Conservation (phyloP, 768 basidiomycete species). For the Hortiboletus flavorubellus region DNA sequence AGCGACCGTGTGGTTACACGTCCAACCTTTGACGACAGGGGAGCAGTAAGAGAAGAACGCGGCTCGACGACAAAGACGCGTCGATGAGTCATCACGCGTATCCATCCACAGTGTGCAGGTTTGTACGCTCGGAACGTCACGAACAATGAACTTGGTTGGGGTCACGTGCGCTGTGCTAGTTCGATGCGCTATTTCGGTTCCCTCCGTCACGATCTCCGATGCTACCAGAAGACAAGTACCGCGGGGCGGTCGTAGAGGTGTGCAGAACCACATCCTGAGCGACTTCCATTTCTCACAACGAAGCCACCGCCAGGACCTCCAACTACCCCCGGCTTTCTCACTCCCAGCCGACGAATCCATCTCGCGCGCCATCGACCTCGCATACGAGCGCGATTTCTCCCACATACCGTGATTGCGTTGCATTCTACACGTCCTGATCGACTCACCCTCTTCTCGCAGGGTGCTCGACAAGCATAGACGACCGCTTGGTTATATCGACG, state of each 20-base stretch:
- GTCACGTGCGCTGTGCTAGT: not conserved
- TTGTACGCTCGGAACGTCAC: too few relatives aligned
- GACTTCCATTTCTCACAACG: not conserved
- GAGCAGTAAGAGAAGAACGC: too few relatives aligned
- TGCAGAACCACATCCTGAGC: not conserved
- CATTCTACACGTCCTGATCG: not conserved
- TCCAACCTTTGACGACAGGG: too few relatives aligned
- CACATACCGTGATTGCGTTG: conserved; percentile 70
- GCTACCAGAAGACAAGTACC: conserved; percentile 53
- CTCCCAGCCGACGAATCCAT: conserved; percentile 70
- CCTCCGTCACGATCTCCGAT: conserved; percentile 7
- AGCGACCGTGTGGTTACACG: not conserved
- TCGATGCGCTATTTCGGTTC: too few relatives aligned
- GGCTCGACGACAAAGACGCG: not conserved
- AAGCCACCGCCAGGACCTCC: conserved; percentile 45
- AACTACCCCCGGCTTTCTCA: conserved; percentile 85
- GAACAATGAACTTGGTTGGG: too few relatives aligned
- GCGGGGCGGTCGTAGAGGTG: conserved; percentile 91
- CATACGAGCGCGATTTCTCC: conserved; percentile 93
- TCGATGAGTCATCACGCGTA: not conserved
- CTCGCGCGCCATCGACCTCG: conserved; percentile 74
- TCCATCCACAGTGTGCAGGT: too few relatives aligned
- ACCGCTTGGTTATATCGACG: conserved; percentile 84
- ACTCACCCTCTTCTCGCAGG: conserved; percentile 36
- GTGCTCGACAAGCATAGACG: conserved; percentile 70